phyloP scores from a whole-genome alignment of 108 stramenopile species.

The Licmophora abbreviata region DNA sequence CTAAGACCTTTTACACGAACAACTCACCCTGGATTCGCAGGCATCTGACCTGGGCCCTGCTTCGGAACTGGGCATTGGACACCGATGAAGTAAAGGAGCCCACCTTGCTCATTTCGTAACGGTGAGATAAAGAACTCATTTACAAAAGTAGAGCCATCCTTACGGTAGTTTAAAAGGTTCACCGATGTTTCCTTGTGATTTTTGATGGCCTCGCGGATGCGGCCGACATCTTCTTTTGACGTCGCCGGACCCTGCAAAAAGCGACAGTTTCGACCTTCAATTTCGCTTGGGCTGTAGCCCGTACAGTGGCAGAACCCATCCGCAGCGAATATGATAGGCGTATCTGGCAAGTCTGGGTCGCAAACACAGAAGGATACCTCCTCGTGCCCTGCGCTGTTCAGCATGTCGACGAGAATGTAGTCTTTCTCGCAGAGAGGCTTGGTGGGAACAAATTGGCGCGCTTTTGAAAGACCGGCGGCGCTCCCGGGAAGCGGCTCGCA shows the following conservation, averaged over 20 bases:
- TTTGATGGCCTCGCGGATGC: constrained; percentile 19
- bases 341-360: constrained; percentile 20
- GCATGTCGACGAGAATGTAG: constrained; percentile 25
- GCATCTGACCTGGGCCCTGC: constrained; percentile 18
- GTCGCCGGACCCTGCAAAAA: constrained; percentile 22
- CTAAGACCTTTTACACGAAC: no score
- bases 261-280: constrained; percentile 28
- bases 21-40: constrained; percentile 35
- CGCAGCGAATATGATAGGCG: constrained; percentile 22
- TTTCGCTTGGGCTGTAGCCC: constrained; percentile 16
- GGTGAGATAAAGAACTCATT: constrained; percentile 37
- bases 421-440: constrained; percentile 23
- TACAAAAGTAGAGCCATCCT: constrained; percentile 28
- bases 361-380: constrained; percentile 24
- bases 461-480: no score
- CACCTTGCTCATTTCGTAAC: constrained; percentile 10
- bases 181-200: constrained; percentile 22
- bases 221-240: constrained; percentile 10
- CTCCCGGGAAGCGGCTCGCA: no score
- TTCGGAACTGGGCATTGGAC: constrained; percentile 20
- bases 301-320: constrained; percentile 24
- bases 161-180: constrained; percentile 32
- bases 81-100: constrained; percentile 27
- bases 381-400: constrained; percentile 24
- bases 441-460: constrained; percentile 14